Evolutionary conservation across 106 monocot genomes (phyloP).

Genomic region (Dendrobium chrysotoxum): DNA sequence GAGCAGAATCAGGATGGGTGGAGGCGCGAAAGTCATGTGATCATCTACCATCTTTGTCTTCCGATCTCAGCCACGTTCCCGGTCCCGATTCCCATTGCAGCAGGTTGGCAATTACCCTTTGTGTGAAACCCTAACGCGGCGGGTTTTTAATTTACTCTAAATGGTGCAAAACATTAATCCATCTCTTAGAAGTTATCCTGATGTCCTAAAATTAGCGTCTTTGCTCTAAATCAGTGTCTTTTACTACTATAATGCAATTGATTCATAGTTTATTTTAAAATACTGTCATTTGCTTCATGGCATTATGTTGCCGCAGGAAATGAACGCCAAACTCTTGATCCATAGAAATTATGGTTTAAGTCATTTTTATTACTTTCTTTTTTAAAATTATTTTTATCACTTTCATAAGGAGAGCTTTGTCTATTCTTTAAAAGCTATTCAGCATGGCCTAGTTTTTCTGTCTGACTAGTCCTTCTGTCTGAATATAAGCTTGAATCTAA

Average conservation of each 20-base stretch:
- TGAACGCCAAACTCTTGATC: too few species aligned
- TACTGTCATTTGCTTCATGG: background rate
- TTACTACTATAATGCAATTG: background rate
- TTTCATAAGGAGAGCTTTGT: too few species aligned
- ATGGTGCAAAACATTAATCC: background rate
- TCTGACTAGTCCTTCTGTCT: too few species aligned
- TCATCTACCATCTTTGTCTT: slow-evolving; percentile 46
- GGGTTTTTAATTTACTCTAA: background rate
- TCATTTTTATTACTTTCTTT: too few species aligned
- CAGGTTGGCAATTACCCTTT: slow-evolving; percentile 20
- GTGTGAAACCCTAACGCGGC: slow-evolving; percentile 5
- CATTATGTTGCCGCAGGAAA: background rate
- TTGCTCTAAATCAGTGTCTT: too few species aligned
- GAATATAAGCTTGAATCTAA: too few species aligned
- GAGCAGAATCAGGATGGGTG: slow-evolving; percentile 73
- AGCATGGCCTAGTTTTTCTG: too few species aligned
- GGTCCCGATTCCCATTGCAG: slow-evolving; percentile 44
- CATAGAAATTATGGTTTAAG: too few species aligned
- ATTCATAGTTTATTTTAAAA: background rate
- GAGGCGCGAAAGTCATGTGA: slow-evolving; percentile 63
- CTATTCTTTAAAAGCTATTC: too few species aligned
- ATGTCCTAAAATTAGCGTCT: too few species aligned
- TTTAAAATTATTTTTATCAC: too few species aligned
- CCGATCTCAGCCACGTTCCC: slow-evolving; percentile 61
- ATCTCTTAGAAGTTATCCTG: background rate